Percentiles rank a stretch among this genome's conserved stretches.
phyloP scores from a whole-genome alignment of 371 early-diverging fungal genomes.

The Mortierella sp. region DNA sequence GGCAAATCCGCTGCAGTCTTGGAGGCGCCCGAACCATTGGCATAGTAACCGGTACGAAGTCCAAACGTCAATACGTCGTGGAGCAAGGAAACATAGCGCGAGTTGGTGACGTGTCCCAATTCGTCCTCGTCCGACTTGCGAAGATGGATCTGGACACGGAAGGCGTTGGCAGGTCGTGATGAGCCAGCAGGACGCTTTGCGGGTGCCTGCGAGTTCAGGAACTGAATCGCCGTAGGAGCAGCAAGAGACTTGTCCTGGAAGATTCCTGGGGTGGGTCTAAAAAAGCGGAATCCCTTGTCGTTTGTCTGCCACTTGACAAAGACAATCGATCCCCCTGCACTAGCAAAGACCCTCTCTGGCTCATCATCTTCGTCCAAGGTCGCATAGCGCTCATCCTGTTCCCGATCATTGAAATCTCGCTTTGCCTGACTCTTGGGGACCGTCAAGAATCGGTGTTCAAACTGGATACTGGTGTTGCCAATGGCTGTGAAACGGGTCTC shows the following conservation, averaged over 20 bases:
- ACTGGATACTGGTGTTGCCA: constrained; percentile 40
- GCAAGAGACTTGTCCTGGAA: constrained; percentile 25
- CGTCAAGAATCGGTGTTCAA: constrained; percentile 45
- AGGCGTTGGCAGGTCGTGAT: constrained; percentile 35
- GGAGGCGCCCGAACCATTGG: constrained; percentile 34
- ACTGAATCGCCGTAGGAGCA: constrained; percentile 23
- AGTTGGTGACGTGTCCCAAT: constrained; percentile 53
- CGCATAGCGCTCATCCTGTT: constrained; percentile 28
- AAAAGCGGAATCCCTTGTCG: constrained; percentile 46
- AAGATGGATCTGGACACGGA: constrained; percentile 39
- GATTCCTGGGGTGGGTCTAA: constrained; percentile 42
- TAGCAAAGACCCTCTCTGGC: constrained; percentile 44
- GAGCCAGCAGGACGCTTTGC: constrained; percentile 15
- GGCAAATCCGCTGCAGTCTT: constrained; percentile 27
- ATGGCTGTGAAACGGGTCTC: constrained; percentile 40
- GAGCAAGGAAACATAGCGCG: constrained; percentile 40
- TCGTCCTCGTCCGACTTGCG: constrained; percentile 55
- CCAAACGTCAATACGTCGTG: constrained; percentile 50
- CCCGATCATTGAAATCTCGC: constrained; percentile 41
- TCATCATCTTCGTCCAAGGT: constrained; percentile 32
- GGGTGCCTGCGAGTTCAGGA: constrained; percentile 25
- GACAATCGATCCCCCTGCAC: constrained; percentile 41
- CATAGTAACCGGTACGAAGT: constrained; percentile 43
- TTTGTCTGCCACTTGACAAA: constrained; percentile 47
- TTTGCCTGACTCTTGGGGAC: constrained; percentile 43